Conservation (phyloP, 768 basidiomycete species). For the Xerocomellus chrysenteron region DNA sequence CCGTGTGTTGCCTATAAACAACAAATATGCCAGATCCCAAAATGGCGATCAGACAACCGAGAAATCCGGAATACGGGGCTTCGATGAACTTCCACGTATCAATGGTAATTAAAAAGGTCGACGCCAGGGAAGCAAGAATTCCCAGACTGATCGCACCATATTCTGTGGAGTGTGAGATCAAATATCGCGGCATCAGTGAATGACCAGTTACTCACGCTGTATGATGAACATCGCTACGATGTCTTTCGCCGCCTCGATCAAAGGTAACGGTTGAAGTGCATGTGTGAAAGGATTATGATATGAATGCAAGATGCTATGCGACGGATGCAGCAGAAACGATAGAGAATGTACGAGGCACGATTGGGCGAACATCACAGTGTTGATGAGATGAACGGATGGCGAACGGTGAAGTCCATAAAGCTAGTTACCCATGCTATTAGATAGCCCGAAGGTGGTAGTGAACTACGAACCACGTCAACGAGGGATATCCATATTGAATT, state of each 20-base stretch:
- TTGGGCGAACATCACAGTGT: slow-evolving; percentile 23
- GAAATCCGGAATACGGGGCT: slow-evolving; percentile 9
- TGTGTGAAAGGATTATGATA: slow-evolving; percentile 5
- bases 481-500: slow-evolving; percentile 21
- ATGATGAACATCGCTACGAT: slow-evolving; percentile 21
- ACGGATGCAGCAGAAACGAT: slow-evolving; percentile 11
- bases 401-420: slow-evolving; percentile 21
- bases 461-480: slow-evolving; percentile 25
- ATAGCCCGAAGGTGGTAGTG: not conserved
- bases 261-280: slow-evolving; percentile 9
- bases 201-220: slow-evolving; percentile 18
- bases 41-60: slow-evolving; percentile 20
- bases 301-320: slow-evolving; percentile 1
- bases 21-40: slow-evolving; percentile 7
- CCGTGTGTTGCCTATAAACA: not conserved
- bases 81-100: slow-evolving; percentile 11
- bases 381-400: slow-evolving; percentile 21
- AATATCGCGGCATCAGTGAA: not conserved
- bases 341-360: slow-evolving; percentile 18
- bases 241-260: slow-evolving; percentile 20
- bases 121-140: slow-evolving; percentile 7
- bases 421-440: slow-evolving; percentile 12
- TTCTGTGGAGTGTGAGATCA: slow-evolving; percentile 21
- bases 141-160: slow-evolving; percentile 30
- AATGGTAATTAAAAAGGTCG: slow-evolving; percentile 5